phyloP scores from a whole-genome alignment of 495 filamentous ascomycete species.

The Penicillium goetzii region DNA sequence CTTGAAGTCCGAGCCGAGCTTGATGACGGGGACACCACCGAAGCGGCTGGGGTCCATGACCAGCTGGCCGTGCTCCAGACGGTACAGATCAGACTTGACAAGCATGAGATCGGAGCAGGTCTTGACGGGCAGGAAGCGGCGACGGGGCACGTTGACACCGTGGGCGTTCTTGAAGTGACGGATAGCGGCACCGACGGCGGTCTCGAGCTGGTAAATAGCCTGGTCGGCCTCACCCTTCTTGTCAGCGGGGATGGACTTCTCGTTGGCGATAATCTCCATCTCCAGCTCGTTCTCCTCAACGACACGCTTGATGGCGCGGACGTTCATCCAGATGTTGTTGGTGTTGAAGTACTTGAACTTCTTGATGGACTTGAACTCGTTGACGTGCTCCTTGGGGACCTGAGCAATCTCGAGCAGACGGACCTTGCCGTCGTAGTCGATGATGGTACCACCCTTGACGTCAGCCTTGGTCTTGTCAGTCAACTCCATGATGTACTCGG shows the following conservation, averaged over 20 bases:
- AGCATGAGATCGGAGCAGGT: slow-evolving; percentile 99
- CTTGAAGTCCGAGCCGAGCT: slow-evolving; percentile 99
- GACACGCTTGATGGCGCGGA: slow-evolving; percentile 96
- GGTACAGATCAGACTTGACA: slow-evolving; percentile 99
- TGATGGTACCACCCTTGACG: slow-evolving; percentile 99
- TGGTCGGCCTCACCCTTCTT: slow-evolving; percentile 99
- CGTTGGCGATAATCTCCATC: slow-evolving; percentile 99
- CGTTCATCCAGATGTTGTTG: slow-evolving; percentile 99
- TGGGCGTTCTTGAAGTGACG: slow-evolving; percentile 98
- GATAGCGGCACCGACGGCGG: slow-evolving; percentile 96
- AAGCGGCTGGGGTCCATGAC: slow-evolving; percentile 95
- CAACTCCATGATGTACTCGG: slow-evolving; percentile 99
- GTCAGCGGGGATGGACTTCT: slow-evolving; percentile 96
- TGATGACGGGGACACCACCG: slow-evolving; percentile 98
- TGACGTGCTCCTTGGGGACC: slow-evolving; percentile 99
- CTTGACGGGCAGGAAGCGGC: slow-evolving; percentile 99
- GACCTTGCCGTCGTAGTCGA: slow-evolving; percentile 96
- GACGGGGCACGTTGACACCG: slow-evolving; percentile 97
- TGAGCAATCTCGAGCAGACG: slow-evolving; percentile 98
- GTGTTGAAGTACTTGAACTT: slow-evolving; percentile 99
- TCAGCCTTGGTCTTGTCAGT: slow-evolving; percentile 99
- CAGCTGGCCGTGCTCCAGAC: slow-evolving; percentile 98
- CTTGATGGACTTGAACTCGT: slow-evolving; percentile 99
- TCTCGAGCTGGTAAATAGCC: slow-evolving; percentile 97
- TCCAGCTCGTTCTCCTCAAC: slow-evolving; percentile 98